These are phyloP conservation scores for Hericium rajendrae DNA, from an alignment of 768 basidiomycete genomes.

Conservation along the genomic window DNA sequence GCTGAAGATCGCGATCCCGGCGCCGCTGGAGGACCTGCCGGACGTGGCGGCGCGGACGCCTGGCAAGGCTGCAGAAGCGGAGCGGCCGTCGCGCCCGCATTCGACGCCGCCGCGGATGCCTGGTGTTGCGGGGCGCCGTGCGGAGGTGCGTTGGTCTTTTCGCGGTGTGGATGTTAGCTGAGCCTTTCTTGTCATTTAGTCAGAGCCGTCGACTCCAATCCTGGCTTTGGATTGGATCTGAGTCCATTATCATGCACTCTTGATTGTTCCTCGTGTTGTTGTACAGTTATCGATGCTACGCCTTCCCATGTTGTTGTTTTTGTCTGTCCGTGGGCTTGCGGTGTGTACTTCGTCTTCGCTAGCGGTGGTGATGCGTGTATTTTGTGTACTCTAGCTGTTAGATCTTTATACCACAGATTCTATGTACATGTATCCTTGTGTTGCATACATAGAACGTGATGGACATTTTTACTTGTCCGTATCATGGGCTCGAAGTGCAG, in stretches of 20 bases:
- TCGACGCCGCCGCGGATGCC: conserved; percentile 10
- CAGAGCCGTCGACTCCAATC: not conserved
- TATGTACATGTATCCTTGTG: no score
- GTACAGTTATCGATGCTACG: not conserved
- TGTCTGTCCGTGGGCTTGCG: not conserved
- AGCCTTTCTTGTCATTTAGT: not conserved
- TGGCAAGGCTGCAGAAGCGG: no score
- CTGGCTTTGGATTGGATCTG: no score
- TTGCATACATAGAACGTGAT: no score
- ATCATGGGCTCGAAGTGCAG: no score
- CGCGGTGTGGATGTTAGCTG: not conserved
- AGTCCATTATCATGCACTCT: no score
- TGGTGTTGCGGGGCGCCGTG: not conserved
- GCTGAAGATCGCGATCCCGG: not conserved
- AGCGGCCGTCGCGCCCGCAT: conserved; percentile 6
- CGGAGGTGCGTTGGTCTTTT: not conserved
- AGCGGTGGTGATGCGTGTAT: no score
- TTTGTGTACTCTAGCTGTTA: no score
- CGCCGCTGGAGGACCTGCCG: not conserved
- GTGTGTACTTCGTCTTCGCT: not conserved
- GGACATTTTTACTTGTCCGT: no score
- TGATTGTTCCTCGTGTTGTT: no score
- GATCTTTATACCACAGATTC: no score
- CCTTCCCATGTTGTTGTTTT: not conserved
- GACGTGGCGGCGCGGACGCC: not conserved